Evolutionary conservation across 257 asterid species (phyloP).

Genomic region (Handroanthus guayacan): DNA sequence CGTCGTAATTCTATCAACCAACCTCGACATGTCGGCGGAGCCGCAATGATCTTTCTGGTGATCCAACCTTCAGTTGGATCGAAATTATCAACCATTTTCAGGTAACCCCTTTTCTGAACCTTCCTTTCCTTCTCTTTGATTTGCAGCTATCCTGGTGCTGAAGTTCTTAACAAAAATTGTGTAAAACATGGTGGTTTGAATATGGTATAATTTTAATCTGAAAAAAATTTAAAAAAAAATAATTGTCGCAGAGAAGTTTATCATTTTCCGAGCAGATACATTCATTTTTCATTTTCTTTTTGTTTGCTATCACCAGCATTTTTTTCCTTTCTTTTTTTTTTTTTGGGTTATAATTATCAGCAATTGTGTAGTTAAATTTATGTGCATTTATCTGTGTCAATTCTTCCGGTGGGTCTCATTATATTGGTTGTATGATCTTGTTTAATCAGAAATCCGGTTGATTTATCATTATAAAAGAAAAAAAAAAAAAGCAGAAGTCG

Average conservation of each 20-base stretch:
- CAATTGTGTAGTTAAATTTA: slow-evolving; percentile 9
- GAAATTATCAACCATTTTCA: neutral
- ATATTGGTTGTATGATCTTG: neutral
- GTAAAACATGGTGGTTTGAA: neutral
- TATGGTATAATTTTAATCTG: slow-evolving; percentile 25
- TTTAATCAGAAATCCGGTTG: neutral
- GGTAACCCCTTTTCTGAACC: slow-evolving; percentile 17
- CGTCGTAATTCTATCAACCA: slow-evolving; percentile 31
- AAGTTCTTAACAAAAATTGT: neutral
- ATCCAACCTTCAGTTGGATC: neutral
- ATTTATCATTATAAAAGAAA: too few relatives aligned
- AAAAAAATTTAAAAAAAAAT: neutral
- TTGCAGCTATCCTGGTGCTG: slow-evolving; percentile 16
- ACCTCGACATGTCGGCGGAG: slow-evolving; percentile 26
- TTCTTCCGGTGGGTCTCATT: slow-evolving; percentile 10
- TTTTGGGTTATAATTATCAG: neutral
- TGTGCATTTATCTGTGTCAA: slow-evolving; percentile 8
- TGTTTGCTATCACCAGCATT: neutral
- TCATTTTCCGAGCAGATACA: neutral
- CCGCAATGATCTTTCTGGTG: slow-evolving; percentile 30
- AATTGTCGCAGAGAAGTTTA: neutral
- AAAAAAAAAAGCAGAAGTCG: neutral
- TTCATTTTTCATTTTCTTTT: neutral
- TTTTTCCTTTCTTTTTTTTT: neutral
- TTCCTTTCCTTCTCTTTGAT: slow-evolving; percentile 1